These are phyloP conservation scores for Mycena chlorophos DNA, from an alignment of 768 basidiomycete species.

Conservation along the genomic window DNA sequence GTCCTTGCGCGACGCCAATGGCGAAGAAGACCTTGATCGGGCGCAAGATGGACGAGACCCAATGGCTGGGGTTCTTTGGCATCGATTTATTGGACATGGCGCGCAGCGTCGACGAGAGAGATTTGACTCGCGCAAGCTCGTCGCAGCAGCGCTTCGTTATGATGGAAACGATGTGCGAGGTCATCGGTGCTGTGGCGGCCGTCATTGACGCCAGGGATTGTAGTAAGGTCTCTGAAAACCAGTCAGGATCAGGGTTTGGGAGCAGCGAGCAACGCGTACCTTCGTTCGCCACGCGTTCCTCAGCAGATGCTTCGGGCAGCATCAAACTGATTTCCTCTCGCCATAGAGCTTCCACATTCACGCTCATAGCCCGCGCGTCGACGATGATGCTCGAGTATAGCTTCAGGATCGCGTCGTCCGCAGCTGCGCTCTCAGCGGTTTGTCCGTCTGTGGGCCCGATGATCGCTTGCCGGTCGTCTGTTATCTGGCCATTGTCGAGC, in stretches of 20 bases:
- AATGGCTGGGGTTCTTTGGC: constrained; percentile 83
- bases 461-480: constrained; percentile 40
- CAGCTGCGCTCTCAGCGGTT: constrained; percentile 53
- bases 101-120: constrained; percentile 88
- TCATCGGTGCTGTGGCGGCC: constrained; percentile 55
- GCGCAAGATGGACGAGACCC: constrained; percentile 76
- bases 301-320: constrained; percentile 48
- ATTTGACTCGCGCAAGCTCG: constrained; percentile 77
- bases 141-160: constrained; percentile 83
- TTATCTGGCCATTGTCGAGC: constrained; percentile 60
- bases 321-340: constrained; percentile 61
- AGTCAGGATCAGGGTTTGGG: constrained; percentile 4
- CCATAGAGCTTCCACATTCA: constrained; percentile 62
- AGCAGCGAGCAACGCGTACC: constrained; percentile 40
- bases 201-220: constrained; percentile 51
- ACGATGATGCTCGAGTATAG: constrained; percentile 67
- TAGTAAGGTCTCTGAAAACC: constrained; percentile 51
- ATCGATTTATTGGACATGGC: constrained; percentile 74
- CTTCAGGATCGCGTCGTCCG: constrained; percentile 65
- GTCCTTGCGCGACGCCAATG: constrained; percentile 54
- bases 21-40: constrained; percentile 78
- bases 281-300: constrained; percentile 43
- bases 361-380: constrained; percentile 64
- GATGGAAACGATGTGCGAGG: constrained; percentile 65
- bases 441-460: constrained; percentile 54